Evolutionary conservation across 1,284 basidiomycete genomes (phyloP), one percentile per base, ranked within the genome.

Genomic region (Pseudozyma thailandica): DNA sequence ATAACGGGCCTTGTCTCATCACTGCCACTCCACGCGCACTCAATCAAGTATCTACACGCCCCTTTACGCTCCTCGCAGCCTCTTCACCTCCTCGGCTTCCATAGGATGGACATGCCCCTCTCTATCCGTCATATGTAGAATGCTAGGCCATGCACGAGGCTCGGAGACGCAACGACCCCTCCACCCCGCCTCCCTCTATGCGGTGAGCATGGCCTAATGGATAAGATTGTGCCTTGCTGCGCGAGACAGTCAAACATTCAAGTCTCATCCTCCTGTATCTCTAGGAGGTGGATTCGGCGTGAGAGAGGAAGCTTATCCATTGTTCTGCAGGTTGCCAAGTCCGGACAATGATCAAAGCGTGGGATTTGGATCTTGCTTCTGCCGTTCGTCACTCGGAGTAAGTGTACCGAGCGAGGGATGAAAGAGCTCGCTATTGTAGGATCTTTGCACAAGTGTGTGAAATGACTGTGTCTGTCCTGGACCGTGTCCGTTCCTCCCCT

Each of bases 111-210:
- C 58, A 41, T 18, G 37, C 31, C 3, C 28, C 13, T 0, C 16
- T 27, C 25, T 20, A 7, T 3, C n/a, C 50, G 10, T 8, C 20
- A n/a, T 20, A 43, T 27, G 18, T 25, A 37, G 15, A 39, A 16
- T 44, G 54, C 42, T 39, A 41, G 54, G 62, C 44, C 47, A 65
- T 65, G 62, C 51, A 65, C 62, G 42, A 47, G 26, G n/a, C 50
- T 63, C 49, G 61, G 50, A 57, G 37, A 9, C 48, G 30, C 25
- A 23, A 50, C 27, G 48, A n/a, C n/a, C n/a, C n/a, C n/a, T n/a
- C n/a, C n/a, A n/a, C n/a, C n/a, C n/a, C n/a, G n/a, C n/a, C n/a
- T n/a, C n/a, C n/a, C n/a, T n/a, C n/a, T n/a, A n/a, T n/a, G n/a
- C n/a, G n/a, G n/a, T n/a, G n/a, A n/a, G n/a, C n/a, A n/a, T n/a